Conservation (phyloP, 768 basidiomycete species). For the Hygrocybe coccinea region DNA sequence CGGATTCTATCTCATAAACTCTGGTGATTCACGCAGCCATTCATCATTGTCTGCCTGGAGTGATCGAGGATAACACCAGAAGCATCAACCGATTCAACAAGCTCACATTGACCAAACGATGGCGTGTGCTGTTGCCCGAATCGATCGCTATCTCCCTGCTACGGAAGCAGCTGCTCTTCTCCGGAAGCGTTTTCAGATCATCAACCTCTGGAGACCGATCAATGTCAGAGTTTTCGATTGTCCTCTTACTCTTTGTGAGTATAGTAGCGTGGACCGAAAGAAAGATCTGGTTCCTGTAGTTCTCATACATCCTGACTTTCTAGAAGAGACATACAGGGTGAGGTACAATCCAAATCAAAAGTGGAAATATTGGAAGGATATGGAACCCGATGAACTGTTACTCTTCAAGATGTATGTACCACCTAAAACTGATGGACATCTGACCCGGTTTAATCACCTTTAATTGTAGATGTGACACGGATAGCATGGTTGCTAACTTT, state of each 20-base stretch:
- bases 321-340: slow-evolving; percentile 48
- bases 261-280: slow-evolving; percentile 37
- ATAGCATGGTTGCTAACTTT: slow-evolving; percentile 40
- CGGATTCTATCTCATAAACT: too few relatives aligned
- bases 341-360: slow-evolving; percentile 42
- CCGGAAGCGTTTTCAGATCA: slow-evolving; percentile 49
- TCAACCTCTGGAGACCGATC: slow-evolving; percentile 61
- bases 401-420: slow-evolving; percentile 49
- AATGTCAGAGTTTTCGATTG: slow-evolving; percentile 42
- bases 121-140: slow-evolving; percentile 39
- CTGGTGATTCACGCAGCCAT: too few relatives aligned
- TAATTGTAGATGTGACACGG: slow-evolving; percentile 38
- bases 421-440: background rate
- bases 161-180: slow-evolving; percentile 42
- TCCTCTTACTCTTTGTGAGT: slow-evolving; percentile 52
- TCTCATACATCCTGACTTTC: slow-evolving; percentile 45
- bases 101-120: slow-evolving; percentile 53
- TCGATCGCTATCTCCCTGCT: slow-evolving; percentile 44
- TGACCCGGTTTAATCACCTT: background rate
- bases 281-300: slow-evolving; percentile 43
- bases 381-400: slow-evolving; percentile 46
- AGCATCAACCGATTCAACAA: slow-evolving; percentile 43
- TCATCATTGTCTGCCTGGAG: too few relatives aligned
- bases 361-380: slow-evolving; percentile 48
- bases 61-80: too few relatives aligned